These are phyloP conservation scores for Nicotiana tomentosiformis DNA, from an alignment of 257 asterid species.

Conservation along the genomic window DNA sequence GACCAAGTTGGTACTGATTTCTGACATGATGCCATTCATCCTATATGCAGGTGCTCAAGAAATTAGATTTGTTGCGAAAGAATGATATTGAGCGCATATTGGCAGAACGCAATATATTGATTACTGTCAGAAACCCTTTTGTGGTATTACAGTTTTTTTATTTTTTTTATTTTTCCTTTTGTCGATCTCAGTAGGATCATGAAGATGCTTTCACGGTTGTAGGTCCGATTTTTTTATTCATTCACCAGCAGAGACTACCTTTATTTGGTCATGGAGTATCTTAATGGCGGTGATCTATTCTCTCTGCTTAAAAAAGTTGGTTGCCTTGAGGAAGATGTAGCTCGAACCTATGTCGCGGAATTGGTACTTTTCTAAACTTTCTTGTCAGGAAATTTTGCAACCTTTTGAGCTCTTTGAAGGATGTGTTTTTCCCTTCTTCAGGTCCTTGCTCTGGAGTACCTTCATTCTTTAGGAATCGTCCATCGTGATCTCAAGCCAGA, in stretches of 20 bases:
- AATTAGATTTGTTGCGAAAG: slow-evolving; percentile 85
- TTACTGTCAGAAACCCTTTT: slow-evolving; percentile 91
- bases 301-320: slow-evolving; percentile 76
- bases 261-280: slow-evolving; percentile 97
- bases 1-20: slow-evolving; percentile 11
- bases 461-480: slow-evolving; percentile 88
- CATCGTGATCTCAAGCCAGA: slow-evolving; percentile 99
- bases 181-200: slow-evolving; percentile 3
- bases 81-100: slow-evolving; percentile 93
- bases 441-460: slow-evolving; percentile 98
- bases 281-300: slow-evolving; percentile 91
- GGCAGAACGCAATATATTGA: slow-evolving; percentile 94
- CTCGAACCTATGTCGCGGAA: slow-evolving; percentile 81
- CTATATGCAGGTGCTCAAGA: slow-evolving; percentile 76
- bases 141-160: slow-evolving; percentile 46
- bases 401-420: slow-evolving; percentile 15
- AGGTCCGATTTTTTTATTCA: slow-evolving; percentile 95
- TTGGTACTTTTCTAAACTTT: slow-evolving; percentile 47
- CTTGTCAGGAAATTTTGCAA: slow-evolving; percentile 9
- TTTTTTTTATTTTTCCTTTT: slow-evolving; percentile 14
- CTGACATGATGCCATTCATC: slow-evolving; percentile 24
- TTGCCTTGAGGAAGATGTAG: slow-evolving; percentile 81
- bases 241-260: slow-evolving; percentile 87
- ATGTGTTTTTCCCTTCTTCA: slow-evolving; percentile 26
- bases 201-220: slow-evolving; percentile 20